Evolutionary conservation across 768 basidiomycete genomes (phyloP).

Genomic region (Suillus tomentosus): DNA sequence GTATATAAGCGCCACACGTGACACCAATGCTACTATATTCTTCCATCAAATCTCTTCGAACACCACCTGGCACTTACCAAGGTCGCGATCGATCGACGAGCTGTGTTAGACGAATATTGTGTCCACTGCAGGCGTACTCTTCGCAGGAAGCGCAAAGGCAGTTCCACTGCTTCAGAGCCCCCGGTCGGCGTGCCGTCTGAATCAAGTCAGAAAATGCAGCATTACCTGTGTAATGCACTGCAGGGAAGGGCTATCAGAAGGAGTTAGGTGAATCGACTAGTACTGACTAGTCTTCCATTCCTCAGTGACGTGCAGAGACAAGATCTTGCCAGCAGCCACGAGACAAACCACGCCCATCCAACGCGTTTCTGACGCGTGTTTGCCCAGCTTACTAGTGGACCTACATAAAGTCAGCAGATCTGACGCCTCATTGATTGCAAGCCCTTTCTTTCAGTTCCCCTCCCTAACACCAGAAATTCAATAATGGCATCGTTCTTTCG

Average conservation of each 20-base stretch:
- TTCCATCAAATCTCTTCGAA: background rate
- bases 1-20: background rate
- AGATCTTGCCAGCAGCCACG: constrained; percentile 18
- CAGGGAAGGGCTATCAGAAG: background rate
- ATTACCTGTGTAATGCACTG: background rate
- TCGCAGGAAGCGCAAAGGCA: background rate
- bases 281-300: constrained; percentile 1
- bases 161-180: constrained; percentile 6
- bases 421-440: constrained; percentile 15
- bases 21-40: background rate
- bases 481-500: constrained; percentile 29
- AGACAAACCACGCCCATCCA: constrained; percentile 26
- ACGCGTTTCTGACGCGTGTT: constrained; percentile 10
- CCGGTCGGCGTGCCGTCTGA: background rate
- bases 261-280: background rate
- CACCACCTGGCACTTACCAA: background rate
- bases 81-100: background rate
- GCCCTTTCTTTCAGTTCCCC: constrained; percentile 15
- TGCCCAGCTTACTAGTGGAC: constrained; percentile 7
- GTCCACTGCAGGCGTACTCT: background rate
- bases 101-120: background rate
- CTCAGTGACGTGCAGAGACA: background rate
- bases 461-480: constrained; percentile 9
- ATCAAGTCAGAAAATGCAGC: background rate
- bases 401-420: constrained; percentile 28